Percentiles rank a stretch among this genome's conserved stretches.
phyloP scores from a whole-genome alignment of 225 moss, liverwort and hornwort species.

The Marchantia polymorpha region DNA sequence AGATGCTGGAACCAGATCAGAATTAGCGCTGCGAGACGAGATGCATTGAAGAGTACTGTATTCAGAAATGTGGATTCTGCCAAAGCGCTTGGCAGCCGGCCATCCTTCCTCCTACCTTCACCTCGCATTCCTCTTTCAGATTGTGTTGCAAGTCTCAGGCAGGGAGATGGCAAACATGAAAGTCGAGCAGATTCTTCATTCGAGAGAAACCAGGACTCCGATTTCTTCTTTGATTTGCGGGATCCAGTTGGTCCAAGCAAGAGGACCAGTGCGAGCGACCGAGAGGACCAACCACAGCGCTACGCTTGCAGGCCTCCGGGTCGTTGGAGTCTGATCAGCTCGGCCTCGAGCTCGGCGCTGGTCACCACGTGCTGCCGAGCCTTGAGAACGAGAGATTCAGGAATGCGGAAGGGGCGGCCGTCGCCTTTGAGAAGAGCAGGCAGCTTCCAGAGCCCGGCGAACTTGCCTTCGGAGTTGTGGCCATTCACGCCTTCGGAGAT shows the following conservation, averaged over 20 bases:
- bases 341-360: constrained; percentile 7
- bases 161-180: too few relatives aligned
- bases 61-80: too few relatives aligned
- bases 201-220: background rate
- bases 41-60: too few relatives aligned
- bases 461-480: constrained; percentile 47
- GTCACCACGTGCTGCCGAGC: constrained; percentile 1
- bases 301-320: background rate
- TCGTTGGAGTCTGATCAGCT: too few relatives aligned
- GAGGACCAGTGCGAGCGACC: background rate
- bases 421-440: constrained; percentile 53
- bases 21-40: too few relatives aligned
- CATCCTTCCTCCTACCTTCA: too few relatives aligned
- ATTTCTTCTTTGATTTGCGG: background rate
- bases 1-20: too few relatives aligned
- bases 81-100: too few relatives aligned
- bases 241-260: background rate
- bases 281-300: background rate
- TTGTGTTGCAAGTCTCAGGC: too few relatives aligned
- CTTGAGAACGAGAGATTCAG: constrained; percentile 14
- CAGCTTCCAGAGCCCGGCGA: constrained; percentile 58
- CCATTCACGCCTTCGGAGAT: constrained; percentile 54
- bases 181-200: background rate
- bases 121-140: too few relatives aligned
- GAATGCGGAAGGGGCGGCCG: constrained; percentile 40